Evolutionary conservation across 139 green algal genomes (phyloP).

Genomic region (Pleodorina starrii): DNA sequence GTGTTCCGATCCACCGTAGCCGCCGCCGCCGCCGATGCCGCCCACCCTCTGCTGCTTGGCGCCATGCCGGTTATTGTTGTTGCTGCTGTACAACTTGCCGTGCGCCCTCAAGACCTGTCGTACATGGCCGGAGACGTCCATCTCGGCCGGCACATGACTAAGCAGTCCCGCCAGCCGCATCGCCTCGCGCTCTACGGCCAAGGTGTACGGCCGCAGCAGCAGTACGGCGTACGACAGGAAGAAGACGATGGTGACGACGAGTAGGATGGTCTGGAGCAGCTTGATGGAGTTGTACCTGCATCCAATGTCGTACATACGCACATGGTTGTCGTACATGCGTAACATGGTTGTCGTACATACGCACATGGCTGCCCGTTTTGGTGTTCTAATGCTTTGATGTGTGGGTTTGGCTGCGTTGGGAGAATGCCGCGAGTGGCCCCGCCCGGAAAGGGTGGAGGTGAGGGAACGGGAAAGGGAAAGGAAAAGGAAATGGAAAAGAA

Average conservation of each 20-base stretch:
- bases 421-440: no score
- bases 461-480: no score
- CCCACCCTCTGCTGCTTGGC: not conserved
- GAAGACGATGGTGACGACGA: conserved; percentile 20
- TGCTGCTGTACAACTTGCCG: not conserved
- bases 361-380: no score
- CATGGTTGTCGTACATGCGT: no score
- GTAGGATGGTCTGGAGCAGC: conserved; percentile 41
- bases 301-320: no score
- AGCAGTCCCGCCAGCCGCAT: conserved; percentile 37
- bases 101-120: conserved; percentile 16
- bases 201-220: conserved; percentile 37
- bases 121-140: conserved; percentile 23
- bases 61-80: not conserved
- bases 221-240: not conserved
- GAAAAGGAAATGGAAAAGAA: no score
- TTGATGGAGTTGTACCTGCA: conserved; percentile 46
- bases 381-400: no score
- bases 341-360: no score
- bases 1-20: not conserved
- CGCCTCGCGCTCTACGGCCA: conserved; percentile 12
- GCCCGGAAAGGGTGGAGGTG: no score
- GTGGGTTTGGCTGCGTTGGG: no score
- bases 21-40: no score
- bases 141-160: conserved; percentile 39